These are phyloP conservation scores for Raffaelea deltoideospora DNA, from an alignment of 2,329 filamentous ascomycete species.

Conservation along the genomic window DNA sequence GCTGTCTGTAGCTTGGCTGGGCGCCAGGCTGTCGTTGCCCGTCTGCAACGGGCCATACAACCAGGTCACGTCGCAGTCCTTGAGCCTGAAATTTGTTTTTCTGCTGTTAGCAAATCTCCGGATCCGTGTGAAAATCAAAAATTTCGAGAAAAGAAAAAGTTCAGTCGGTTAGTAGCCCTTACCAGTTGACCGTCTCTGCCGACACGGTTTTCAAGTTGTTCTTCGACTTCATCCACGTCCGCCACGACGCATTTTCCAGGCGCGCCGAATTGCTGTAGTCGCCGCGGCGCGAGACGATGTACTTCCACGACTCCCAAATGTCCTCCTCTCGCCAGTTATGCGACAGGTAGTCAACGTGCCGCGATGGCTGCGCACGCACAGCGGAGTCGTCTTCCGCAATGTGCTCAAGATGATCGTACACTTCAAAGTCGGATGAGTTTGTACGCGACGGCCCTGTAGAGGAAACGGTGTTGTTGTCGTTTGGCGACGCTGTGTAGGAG, in stretches of 20 bases:
- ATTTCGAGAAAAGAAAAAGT: too few species aligned
- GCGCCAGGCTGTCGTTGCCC: conserved; percentile 39
- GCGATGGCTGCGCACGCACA: conserved; percentile 57
- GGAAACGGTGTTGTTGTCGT: conserved; percentile 39
- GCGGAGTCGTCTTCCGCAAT: conserved; percentile 64
- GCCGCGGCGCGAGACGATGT: conserved; percentile 66
- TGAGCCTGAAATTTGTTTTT: conserved; percentile 54
- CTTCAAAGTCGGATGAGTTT: conserved; percentile 37
- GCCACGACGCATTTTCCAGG: conserved; percentile 92
- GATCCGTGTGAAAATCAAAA: too few species aligned
- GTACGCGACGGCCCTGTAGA: conserved; percentile 36
- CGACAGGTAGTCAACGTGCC: conserved; percentile 90
- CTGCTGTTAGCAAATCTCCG: too few species aligned
- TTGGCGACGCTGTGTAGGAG: conserved; percentile 36
- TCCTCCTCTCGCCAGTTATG: conserved; percentile 92
- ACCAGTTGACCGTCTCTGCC: conserved; percentile 90
- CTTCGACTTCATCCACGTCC: conserved; percentile 90
- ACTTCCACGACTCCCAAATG: conserved; percentile 94
- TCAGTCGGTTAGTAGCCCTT: too few species aligned
- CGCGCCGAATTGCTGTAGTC: conserved; percentile 69
- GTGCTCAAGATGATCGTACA: conserved; percentile 40
- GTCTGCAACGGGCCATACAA: conserved; percentile 85
- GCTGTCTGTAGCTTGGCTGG: conserved; percentile 23
- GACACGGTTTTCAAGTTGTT: conserved; percentile 76
- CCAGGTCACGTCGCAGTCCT: conserved; percentile 96